Percentiles rank a stretch among this genome's conserved stretches.
Conservation (phyloP, 2,329 filamentous ascomycete genomes). For the Aspergillus transmontanensis region DNA sequence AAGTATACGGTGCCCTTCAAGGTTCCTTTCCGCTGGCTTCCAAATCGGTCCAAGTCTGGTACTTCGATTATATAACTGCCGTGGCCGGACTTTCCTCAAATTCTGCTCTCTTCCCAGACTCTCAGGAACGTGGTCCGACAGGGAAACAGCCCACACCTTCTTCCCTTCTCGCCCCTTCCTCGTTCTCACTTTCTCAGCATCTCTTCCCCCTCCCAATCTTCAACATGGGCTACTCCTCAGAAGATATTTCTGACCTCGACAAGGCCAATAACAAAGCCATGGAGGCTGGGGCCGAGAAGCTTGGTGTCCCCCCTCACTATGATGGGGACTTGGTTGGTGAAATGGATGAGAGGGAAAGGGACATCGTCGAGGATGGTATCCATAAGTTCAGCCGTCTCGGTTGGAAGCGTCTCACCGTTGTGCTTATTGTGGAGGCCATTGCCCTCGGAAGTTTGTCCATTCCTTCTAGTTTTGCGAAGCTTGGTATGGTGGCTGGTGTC, state of each 20-base stretch:
- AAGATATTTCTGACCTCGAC: constrained; percentile 18
- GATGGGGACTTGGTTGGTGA: constrained; percentile 24
- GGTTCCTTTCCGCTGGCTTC: not conserved
- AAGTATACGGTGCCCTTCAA: not conserved
- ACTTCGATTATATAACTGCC: constrained; percentile 3
- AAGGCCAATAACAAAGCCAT: constrained; percentile 11
- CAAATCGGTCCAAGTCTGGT: constrained; percentile 3
- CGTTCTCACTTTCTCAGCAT: not conserved
- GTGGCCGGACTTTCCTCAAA: not conserved
- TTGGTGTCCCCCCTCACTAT: constrained; percentile 15
- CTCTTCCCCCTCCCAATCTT: not conserved
- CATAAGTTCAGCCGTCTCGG: constrained; percentile 33
- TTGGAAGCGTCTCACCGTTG: constrained; percentile 55
- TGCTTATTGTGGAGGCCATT: constrained; percentile 55
- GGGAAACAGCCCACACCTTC: not conserved
- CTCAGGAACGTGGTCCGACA: constrained; percentile 1
- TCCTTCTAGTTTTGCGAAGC: constrained; percentile 48
- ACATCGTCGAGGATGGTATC: constrained; percentile 24
- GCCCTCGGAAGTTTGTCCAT: constrained; percentile 51
- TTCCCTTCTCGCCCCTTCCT: not conserved
- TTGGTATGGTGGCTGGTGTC: constrained; percentile 51
- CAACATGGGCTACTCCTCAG: constrained; percentile 4
- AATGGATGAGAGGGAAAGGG: constrained; percentile 24
- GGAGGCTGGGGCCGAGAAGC: constrained; percentile 11
- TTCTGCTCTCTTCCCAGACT: not conserved